Evolutionary conservation across 2,329 filamentous ascomycete genomes (phyloP), one percentile per base, ranked within the genome.

Genomic region (Pseudogymnoascus sp.): DNA sequence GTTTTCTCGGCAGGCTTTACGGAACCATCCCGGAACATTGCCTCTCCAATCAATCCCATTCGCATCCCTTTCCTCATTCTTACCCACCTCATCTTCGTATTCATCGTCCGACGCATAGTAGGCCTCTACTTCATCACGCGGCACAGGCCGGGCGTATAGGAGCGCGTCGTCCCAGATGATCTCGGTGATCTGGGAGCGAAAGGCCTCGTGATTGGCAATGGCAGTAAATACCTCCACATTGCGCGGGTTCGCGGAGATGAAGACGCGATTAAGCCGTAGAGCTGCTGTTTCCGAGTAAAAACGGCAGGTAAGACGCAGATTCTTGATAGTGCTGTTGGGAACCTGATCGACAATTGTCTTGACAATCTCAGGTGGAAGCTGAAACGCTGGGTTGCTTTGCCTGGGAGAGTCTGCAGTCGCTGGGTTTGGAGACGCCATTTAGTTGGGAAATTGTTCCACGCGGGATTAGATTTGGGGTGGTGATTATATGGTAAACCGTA

Each of bases 311-410:
- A 73, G 64, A 22, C 72, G 71, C 8, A 73, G 61, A 14, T 43
- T 67, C 41, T 73, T 73, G 56, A 70, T 66, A 43, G 70, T 70
- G 24, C 62, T 56, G 59, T 73, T 73, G 8, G 68, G 33, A 24
- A 73, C 62, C 59, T 64, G 61, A 31, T 33, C 43, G n/a, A 26
- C 22, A 22, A 67, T 66, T 22, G 8, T 28, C n/a, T 5, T 38
- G 33, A 64, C 3, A 33, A 66, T 62, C 35, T 66, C 65, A 4
- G 22, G 59, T 2, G 60, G 62, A 22, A 60, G 61, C 60, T 59
- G 59, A 62, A 61, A 12, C 53, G 19, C 11, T 0, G 41, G 11
- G 5, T 2, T 26, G 22, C 2, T 14, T 8, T 46, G 41, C 2
- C 11, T 24, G 41, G 19, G n/a, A 19, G 11, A 6, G 2, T 46